Base-by-base conservation (phyloP, 2,329 filamentous ascomycete species). In the Nigrospora sphaerica region DNA sequence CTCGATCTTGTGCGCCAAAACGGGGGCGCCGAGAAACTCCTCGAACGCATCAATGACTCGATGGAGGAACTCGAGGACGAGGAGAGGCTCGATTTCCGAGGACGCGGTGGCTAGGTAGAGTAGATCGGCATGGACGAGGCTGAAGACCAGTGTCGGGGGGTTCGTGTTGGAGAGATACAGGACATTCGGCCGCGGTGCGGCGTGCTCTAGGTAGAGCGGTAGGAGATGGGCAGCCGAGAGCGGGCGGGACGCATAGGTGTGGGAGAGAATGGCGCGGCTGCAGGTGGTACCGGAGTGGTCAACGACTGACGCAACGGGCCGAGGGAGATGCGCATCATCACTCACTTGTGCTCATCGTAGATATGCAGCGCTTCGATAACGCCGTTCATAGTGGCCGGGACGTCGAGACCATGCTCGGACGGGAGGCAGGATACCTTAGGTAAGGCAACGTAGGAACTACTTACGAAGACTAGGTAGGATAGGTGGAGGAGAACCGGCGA, bases 331-430 rank as follows among this genome's bases (percentile, higher is more conserved):
- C 4, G 33, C 38, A 35, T 50, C 53, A 48, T 32, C 44, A 59
- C 78, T 61, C 72, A 95, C 91, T 91, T 89, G 70, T 91, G 83
- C 74, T 96, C 91, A 79, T 97, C 91, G 68, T 87, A 96, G 65
- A 98, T 90, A 74, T 97, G 92, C 61, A 98, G 77, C 64, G 92
- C 93, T 75, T 97, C 92, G 62, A 98, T 87, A 63, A 87, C 82
- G 71, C 88, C 83, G 17, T 46, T 88, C 86, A 91, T 92, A 64
- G 68, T 83, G 65, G 62, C 51, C 51, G 60, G 53, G 51, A 54
- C 51, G 53, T 49, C 49, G 54, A 52, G 50, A 51, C 52, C 59
- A 62, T 62, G 39, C 45, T 61, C 46, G 36, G 37, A 39, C 34
- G 23, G 23, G 23, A n/a, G n/a, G 23, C 5, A 28, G 23, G 23